Evolutionary conservation across 106 monocot genomes (phyloP).

Genomic region (Acorus calamus): DNA sequence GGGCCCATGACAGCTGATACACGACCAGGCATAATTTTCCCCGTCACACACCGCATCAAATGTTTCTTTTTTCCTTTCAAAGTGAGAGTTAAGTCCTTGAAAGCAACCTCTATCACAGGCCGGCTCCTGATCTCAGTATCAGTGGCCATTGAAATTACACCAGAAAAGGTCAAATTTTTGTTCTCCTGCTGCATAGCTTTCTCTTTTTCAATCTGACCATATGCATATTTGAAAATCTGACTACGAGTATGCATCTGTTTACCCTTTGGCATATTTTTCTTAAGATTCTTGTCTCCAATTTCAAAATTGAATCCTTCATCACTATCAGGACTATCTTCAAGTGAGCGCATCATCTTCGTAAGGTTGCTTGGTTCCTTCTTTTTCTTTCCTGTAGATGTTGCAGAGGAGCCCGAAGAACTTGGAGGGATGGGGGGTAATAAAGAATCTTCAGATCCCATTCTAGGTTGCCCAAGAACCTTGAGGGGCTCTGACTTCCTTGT

Average conservation of each 20-base stretch:
- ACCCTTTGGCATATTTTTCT: conserved; percentile 46
- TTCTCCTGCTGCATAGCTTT: conserved; percentile 64
- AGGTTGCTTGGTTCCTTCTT: conserved; percentile 2
- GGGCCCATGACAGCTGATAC: conserved; percentile 1
- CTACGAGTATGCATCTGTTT: conserved; percentile 75
- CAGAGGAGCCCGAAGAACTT: conserved; percentile 1
- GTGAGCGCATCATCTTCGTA: conserved; percentile 36
- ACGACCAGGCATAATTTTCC: not conserved
- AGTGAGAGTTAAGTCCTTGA: conserved; percentile 78
- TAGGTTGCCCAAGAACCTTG: conserved; percentile 4
- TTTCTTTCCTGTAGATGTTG: conserved; percentile 18
- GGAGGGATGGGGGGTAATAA: not conserved
- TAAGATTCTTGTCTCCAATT: conserved; percentile 59
- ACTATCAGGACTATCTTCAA: conserved; percentile 47
- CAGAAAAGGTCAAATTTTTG: conserved; percentile 71
- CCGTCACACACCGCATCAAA: conserved; percentile 70
- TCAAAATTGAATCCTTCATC: conserved; percentile 55
- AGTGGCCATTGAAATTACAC: conserved; percentile 66
- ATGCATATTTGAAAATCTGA: conserved; percentile 90
- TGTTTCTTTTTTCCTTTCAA: conserved; percentile 60
- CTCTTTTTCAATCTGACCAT: conserved; percentile 94
- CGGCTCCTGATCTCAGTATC: conserved; percentile 47
- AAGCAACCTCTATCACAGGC: conserved; percentile 67
- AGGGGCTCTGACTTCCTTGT: conserved; percentile 1
- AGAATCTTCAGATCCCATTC: conserved; percentile 1